These are phyloP conservation scores for Luffa acutangula DNA, from an alignment of 306 rosid genomes.

Conservation along the genomic window DNA sequence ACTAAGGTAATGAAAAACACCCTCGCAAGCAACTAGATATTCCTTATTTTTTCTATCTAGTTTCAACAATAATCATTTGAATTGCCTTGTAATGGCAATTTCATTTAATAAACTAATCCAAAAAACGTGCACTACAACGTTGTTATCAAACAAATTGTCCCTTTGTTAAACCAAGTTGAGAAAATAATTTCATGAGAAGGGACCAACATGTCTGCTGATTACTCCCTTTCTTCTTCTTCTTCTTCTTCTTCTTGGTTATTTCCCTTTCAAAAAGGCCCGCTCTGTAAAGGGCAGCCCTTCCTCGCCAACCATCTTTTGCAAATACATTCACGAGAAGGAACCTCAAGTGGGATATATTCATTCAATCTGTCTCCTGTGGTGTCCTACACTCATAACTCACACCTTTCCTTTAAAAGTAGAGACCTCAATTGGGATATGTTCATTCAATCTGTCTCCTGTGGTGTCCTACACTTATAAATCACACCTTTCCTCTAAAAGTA, in stretches of 20 bases:
- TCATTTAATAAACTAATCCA: not conserved
- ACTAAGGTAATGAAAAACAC: not conserved
- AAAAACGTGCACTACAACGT: not conserved
- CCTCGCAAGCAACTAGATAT: not conserved
- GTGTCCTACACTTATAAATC: not conserved
- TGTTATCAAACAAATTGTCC: not conserved
- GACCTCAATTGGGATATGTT: not conserved
- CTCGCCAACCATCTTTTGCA: not conserved
- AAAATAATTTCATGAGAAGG: slow-evolving; percentile 2
- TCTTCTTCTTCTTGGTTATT: too few species aligned
- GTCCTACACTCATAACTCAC: not conserved
- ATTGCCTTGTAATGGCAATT: not conserved
- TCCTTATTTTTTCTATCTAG: not conserved
- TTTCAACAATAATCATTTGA: not conserved
- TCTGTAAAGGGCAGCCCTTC: not conserved
- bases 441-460: not conserved
- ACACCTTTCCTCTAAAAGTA: not conserved
- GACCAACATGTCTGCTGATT: not conserved
- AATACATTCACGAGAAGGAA: not conserved
- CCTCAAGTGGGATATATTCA: not conserved
- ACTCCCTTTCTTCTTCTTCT: not conserved
- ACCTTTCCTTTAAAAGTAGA: too few species aligned
- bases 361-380: not conserved
- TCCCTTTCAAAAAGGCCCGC: not conserved
- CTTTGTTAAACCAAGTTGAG: not conserved